Base-by-base conservation (phyloP, 2,329 filamentous ascomycete genomes). In the Colletotrichum magnum region DNA sequence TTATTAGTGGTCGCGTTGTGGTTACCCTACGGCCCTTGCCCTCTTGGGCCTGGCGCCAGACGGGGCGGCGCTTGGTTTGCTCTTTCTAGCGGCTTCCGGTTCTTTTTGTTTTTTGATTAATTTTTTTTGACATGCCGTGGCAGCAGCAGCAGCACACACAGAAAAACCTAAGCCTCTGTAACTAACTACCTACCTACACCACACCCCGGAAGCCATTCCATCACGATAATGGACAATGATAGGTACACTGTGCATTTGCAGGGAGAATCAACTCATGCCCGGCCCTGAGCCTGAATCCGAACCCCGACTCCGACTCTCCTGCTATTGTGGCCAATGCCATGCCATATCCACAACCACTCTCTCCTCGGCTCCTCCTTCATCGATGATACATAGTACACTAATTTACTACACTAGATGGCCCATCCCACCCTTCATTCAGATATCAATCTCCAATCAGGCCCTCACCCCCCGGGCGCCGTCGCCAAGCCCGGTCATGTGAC, bases 401-500 rank as follows among this genome's bases (percentile, higher is more conserved):
- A 36, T 24, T 24, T 24, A 24, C 21, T 24, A 24, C 21, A 24
- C 21, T n/a, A 15, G 41, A 43, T 15, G 41, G 41, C 13, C 41
- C 41, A 43, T 43, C 15, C 16, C 16, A n/a, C 54, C 60, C 54
- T 64, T 65, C 56, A 47, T 36, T 58, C 62, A 15, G 52, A 24
- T 53, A 45, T 32, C 43, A 54, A 21, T n/a, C 10, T 43, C 41
- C 56, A 41, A 66, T 28, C 52, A 36, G 32, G 32, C 32, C 32
- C 32, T 36, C 32, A 36, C 60, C 59, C 60, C 60, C 60, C 39
- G 18, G 66, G 18, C 39, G 41, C 66, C 66, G 61, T 56, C 58
- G 61, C 66, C 61, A 69, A 66, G 50, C 13, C 62, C 48, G 66
- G 62, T 41, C 21, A 36, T 65, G 50, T 61, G 62, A 51, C 43